Percentiles rank a stretch among this genome's conserved stretches.
Evolutionary conservation across 805 yeast genomes (phyloP).

Genomic region (Candida michaelii): DNA sequence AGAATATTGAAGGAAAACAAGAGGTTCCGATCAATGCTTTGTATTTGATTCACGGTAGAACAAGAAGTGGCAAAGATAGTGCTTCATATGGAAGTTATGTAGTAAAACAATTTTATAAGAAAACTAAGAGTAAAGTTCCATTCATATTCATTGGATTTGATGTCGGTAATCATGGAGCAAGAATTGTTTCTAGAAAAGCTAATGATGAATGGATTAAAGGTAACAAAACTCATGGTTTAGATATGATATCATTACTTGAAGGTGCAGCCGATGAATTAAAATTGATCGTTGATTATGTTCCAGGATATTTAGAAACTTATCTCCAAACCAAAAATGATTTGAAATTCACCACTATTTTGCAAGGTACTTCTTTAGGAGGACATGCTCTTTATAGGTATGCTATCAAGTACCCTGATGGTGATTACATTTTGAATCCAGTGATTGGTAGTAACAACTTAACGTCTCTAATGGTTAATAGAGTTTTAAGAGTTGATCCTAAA

Average conservation of each 20-base stretch:
- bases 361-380: slow-evolving; percentile 59
- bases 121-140: slow-evolving; percentile 21
- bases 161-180: slow-evolving; percentile 54
- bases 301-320: slow-evolving; percentile 37
- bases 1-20: slow-evolving; percentile 15
- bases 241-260: slow-evolving; percentile 49
- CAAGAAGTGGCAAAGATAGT: slow-evolving; percentile 21
- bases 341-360: slow-evolving; percentile 35
- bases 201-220: slow-evolving; percentile 50
- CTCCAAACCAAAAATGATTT: slow-evolving; percentile 17
- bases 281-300: slow-evolving; percentile 45
- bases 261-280: slow-evolving; percentile 47
- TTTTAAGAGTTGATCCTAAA: slow-evolving; percentile 19
- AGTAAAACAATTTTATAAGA: slow-evolving; percentile 25
- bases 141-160: slow-evolving; percentile 53
- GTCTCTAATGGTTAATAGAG: slow-evolving; percentile 43
- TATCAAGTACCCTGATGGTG: slow-evolving; percentile 34
- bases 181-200: slow-evolving; percentile 32
- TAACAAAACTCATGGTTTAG: slow-evolving; percentile 50
- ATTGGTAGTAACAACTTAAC: slow-evolving; percentile 51
- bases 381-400: slow-evolving; percentile 53
- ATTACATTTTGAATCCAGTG: slow-evolving; percentile 46
- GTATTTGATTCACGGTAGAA: slow-evolving; percentile 50
- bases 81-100: slow-evolving; percentile 42
- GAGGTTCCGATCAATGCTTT: slow-evolving; percentile 35